Conservation (phyloP, 169 alveolate species). For the Eimeria falciformis region DNA sequence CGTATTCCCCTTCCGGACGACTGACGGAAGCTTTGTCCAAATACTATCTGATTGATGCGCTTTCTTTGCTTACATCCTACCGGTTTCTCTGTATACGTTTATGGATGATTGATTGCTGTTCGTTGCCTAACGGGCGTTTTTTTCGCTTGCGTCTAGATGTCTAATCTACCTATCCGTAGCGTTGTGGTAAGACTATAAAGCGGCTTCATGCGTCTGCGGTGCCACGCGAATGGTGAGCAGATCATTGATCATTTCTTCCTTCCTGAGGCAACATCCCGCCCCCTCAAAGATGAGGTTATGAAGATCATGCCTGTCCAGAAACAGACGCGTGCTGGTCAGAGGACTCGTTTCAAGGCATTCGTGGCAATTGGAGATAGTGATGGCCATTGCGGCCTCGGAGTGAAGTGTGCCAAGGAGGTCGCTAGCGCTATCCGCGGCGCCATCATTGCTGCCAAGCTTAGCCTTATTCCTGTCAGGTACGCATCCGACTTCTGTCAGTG, state of each 20-base stretch:
- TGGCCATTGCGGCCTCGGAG: slow-evolving; percentile 86
- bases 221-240: slow-evolving; percentile 54
- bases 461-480: slow-evolving; percentile 97
- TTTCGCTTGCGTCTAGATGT: too few relatives aligned
- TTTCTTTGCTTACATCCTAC: not conserved
- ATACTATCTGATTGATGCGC: slow-evolving; percentile 43
- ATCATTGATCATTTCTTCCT: slow-evolving; percentile 94
- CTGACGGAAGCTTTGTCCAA: slow-evolving; percentile 69
- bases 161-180: too few relatives aligned
- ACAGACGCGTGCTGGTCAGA: slow-evolving; percentile 99
- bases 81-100: too few relatives aligned
- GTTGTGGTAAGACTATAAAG: not conserved
- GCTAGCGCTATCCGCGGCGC: slow-evolving; percentile 99
- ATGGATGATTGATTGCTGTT: too few relatives aligned
- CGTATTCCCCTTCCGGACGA: slow-evolving; percentile 77
- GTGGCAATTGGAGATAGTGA: slow-evolving; percentile 97
- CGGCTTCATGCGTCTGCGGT: not conserved
- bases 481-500: not conserved
- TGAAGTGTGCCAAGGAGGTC: slow-evolving; percentile 99
- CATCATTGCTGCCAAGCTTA: slow-evolving; percentile 98
- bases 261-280: slow-evolving; percentile 86
- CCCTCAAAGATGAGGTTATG: slow-evolving; percentile 99
- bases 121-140: too few relatives aligned
- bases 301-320: slow-evolving; percentile 99
- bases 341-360: slow-evolving; percentile 99